phyloP scores from a whole-genome alignment of 2,329 filamentous ascomycete genomes.

The Neocucurbitaria cava region DNA sequence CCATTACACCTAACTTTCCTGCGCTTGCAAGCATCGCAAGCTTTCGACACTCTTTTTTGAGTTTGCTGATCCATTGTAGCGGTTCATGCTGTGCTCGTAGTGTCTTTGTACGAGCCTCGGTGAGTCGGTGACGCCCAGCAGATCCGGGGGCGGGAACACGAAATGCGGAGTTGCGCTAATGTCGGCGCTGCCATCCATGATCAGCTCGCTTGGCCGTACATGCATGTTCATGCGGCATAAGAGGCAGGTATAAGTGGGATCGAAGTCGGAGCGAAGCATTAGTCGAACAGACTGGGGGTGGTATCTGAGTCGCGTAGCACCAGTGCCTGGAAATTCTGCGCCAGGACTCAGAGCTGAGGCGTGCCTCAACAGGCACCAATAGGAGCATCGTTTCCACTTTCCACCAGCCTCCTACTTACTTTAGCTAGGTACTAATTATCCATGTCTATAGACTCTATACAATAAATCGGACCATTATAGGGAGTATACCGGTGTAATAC shows the following conservation, averaged over 20 bases:
- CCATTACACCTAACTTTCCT: conserved; percentile 59
- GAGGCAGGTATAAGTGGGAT: conserved; percentile 11
- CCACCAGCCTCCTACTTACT: background rate
- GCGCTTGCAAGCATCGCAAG: conserved; percentile 57
- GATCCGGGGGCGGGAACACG: conserved; percentile 18
- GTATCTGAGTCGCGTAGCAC: background rate
- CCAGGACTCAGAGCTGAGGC: background rate
- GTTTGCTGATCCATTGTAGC: conserved; percentile 32
- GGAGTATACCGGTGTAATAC: too few relatives aligned
- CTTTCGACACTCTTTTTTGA: conserved; percentile 47
- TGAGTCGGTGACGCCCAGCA: conserved; percentile 11
- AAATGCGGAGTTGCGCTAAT: conserved; percentile 19
- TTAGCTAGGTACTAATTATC: too few relatives aligned
- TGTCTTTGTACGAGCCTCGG: conserved; percentile 15
- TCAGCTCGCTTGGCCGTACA: conserved; percentile 6
- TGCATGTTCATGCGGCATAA: conserved; percentile 1
- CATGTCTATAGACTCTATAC: too few relatives aligned
- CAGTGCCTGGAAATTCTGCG: too few relatives aligned
- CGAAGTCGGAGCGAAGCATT: conserved; percentile 1
- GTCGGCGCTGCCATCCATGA: conserved; percentile 9
- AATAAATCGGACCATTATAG: too few relatives aligned
- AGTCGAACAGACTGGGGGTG: background rate
- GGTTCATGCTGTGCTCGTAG: conserved; percentile 26
- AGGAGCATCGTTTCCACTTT: background rate
- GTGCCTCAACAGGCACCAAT: background rate